A percentile compares a stretch with the other conserved stretches of the same genome.
Conservation (phyloP, 495 filamentous ascomycete species). For the Pseudomonodictys pantanalensis region DNA sequence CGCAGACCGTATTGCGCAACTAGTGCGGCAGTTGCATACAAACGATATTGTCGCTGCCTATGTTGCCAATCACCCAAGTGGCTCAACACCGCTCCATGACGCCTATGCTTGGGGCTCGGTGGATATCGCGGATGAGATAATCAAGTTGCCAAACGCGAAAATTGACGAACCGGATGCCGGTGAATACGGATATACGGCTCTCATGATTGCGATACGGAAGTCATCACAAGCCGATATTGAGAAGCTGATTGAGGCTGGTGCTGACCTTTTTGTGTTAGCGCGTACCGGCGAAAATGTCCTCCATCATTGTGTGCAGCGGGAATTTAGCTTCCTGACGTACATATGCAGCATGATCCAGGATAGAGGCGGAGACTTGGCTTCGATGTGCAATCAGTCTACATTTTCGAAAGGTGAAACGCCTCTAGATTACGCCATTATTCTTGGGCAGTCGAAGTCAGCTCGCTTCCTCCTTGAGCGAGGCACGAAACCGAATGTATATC, state of each 20-base stretch:
- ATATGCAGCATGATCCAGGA: not conserved
- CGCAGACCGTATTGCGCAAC: not conserved
- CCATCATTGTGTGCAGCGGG: not conserved
- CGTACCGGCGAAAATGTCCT: not conserved
- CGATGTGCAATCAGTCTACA: not conserved
- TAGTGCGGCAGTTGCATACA: not conserved
- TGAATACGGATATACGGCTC: not conserved
- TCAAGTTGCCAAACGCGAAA: not conserved
- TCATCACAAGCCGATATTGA: not conserved
- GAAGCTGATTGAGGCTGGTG: not conserved
- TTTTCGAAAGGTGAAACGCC: not conserved
- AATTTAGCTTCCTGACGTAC: not conserved
- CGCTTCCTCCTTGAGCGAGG: not conserved
- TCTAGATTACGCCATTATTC: not conserved
- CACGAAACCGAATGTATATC: not conserved
- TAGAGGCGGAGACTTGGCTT: not conserved
- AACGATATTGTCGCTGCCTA: not conserved
- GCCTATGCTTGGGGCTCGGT: not conserved
- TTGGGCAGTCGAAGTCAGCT: not conserved
- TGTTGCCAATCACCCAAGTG: not conserved
- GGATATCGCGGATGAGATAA: not conserved
- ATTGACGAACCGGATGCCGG: not conserved
- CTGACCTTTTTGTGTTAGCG: not conserved
- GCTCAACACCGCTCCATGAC: not conserved
- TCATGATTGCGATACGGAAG: not conserved